phyloP scores from a whole-genome alignment of 345 rosid genomes.

The Eutrema yunnanense region DNA sequence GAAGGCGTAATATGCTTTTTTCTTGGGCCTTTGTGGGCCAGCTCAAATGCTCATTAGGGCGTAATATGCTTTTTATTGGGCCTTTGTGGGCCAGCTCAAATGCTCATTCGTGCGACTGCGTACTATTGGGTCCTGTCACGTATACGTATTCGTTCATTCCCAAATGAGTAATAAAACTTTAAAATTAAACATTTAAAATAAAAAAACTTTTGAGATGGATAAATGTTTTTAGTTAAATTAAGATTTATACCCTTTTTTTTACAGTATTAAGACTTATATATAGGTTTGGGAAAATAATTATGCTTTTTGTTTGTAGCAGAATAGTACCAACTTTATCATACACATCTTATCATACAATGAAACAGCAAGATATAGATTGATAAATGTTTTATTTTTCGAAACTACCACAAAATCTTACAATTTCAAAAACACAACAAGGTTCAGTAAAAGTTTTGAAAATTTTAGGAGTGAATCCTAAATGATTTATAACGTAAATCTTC shows the following conservation, averaged over 20 bases:
- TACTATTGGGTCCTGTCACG: too few relatives aligned
- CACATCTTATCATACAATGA: not conserved
- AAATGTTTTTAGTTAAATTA: too few relatives aligned
- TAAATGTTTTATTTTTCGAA: not conserved
- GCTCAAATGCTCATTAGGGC: not conserved
- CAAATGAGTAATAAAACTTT: too few relatives aligned
- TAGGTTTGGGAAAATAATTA: too few relatives aligned
- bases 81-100: not conserved
- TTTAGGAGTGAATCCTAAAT: too few relatives aligned
- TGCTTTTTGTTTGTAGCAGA: too few relatives aligned
- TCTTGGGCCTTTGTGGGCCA: conserved; percentile 11
- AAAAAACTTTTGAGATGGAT: too few relatives aligned
- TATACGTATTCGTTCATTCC: too few relatives aligned
- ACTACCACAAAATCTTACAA: not conserved
- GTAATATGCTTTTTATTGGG: not conserved
- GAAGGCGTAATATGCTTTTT: not conserved
- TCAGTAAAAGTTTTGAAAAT: not conserved
- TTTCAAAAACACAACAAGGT: not conserved
- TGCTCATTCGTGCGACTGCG: not conserved
- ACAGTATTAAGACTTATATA: too few relatives aligned
- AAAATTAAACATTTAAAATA: too few relatives aligned
- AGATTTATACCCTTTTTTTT: too few relatives aligned
- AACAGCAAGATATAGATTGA: not conserved
- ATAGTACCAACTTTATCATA: not conserved
- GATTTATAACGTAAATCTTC: too few relatives aligned